Evolutionary conservation across 169 alveolate genomes (phyloP).

Genomic region (Amoebophrya sp.): DNA sequence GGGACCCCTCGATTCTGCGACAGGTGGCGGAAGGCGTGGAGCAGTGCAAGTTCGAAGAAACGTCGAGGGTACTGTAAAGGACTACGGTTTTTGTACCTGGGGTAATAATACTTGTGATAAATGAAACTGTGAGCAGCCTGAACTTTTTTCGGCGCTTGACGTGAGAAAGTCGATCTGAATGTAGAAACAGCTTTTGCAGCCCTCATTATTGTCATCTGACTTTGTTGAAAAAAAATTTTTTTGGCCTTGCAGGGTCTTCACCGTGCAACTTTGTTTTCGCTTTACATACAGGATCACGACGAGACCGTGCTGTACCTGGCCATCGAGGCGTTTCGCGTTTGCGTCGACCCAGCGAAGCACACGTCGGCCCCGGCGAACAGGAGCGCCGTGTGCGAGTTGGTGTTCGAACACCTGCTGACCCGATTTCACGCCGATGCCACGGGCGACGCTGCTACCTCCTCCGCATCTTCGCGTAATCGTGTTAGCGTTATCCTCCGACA

Average conservation of each 20-base stretch:
- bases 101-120: no score
- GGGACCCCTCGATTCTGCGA: not conserved
- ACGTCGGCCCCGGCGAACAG: not conserved
- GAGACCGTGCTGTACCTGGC: not conserved
- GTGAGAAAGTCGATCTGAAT: no score
- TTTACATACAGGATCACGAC: not conserved
- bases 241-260: no score
- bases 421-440: not conserved
- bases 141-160: no score
- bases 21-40: constrained; percentile 2
- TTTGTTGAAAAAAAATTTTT: no score
- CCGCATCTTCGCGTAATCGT: no score
- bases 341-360: not conserved
- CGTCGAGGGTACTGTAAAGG: not conserved
- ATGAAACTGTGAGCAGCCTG: no score
- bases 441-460: not conserved
- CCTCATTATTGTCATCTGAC: no score
- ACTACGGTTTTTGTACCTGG: no score
- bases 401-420: not conserved
- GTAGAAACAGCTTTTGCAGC: no score
- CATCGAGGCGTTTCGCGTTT: not conserved
- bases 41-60: constrained; percentile 12
- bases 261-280: no score
- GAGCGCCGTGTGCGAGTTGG: constrained; percentile 8
- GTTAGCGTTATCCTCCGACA: no score